phyloP scores from a whole-genome alignment of 139 green algal genomes.

The Coelastrella sp. region DNA sequence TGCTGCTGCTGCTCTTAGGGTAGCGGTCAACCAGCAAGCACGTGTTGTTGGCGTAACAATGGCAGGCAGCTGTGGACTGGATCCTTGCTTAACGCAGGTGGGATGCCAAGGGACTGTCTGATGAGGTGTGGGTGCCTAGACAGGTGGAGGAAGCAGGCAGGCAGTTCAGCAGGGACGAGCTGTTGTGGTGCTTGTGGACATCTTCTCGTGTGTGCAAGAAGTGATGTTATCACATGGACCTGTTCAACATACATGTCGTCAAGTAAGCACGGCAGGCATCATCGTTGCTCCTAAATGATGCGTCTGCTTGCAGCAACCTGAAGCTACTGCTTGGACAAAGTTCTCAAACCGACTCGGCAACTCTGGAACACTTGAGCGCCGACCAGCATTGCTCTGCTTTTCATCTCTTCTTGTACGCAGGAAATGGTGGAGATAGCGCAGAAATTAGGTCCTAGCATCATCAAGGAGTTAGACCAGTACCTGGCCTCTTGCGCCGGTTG shows the following conservation, averaged over 20 bases:
- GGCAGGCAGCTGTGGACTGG: conserved; percentile 46
- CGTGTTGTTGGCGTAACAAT: conserved; percentile 52
- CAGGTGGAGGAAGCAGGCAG: no score
- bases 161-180: no score
- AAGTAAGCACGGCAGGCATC: no score
- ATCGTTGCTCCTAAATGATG: no score
- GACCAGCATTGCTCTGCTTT: neutral
- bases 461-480: conserved; percentile 41
- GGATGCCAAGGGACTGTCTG: neutral
- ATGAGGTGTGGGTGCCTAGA: neutral
- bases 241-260: no score
- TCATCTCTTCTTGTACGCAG: conserved; percentile 19
- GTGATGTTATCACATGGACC: no score
- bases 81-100: conserved; percentile 49
- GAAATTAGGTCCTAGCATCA: conserved; percentile 46
- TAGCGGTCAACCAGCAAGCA: conserved; percentile 51
- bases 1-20: conserved; percentile 43
- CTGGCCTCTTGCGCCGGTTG: conserved; percentile 22
- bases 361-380: neutral
- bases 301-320: no score
- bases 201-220: no score
- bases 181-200: no score
- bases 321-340: no score
- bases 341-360: no score
- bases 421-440: conserved; percentile 48